Evolutionary conservation across 2,329 filamentous ascomycete genomes (phyloP).

Genomic region (Periconia digitata): DNA sequence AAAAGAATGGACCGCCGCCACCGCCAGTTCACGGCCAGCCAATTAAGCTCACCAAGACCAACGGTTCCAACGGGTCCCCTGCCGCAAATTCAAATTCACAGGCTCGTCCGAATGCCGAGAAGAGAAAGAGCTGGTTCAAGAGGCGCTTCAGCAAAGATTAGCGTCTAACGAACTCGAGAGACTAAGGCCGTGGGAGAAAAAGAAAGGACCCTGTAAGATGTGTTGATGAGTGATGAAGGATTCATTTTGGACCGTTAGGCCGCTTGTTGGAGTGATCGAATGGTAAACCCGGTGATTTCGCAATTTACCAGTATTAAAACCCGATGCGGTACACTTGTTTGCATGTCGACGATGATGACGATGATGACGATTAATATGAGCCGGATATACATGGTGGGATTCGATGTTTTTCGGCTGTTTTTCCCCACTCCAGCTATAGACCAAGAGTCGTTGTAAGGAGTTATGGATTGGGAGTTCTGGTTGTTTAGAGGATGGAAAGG

Average conservation of each 20-base stretch:
- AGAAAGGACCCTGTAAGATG: no score
- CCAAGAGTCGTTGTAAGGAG: neutral
- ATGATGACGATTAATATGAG: neutral
- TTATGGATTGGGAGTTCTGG: neutral
- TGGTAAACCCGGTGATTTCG: neutral
- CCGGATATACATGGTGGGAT: neutral
- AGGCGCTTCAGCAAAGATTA: slow-evolving; percentile 73
- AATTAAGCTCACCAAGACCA: slow-evolving; percentile 17
- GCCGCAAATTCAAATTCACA: slow-evolving; percentile 7
- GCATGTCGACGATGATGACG: no score
- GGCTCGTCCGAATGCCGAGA: slow-evolving; percentile 46
- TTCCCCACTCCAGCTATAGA: neutral
- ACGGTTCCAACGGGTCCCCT: slow-evolving; percentile 10
- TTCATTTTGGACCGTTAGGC: no score
- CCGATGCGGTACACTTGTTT: neutral
- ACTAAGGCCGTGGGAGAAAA: no score
- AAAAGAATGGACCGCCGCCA: slow-evolving; percentile 17
- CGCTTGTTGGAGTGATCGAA: no score
- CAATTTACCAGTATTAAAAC: neutral
- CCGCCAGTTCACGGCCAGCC: slow-evolving; percentile 5
- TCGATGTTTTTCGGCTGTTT: neutral
- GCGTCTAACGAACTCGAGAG: slow-evolving; percentile 1
- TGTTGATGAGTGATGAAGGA: no score
- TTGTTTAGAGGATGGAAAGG: neutral
- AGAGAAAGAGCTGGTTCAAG: slow-evolving; percentile 89